Conservation (phyloP, 192 early-diverging fungal genomes). For the Backusella macrospora region DNA sequence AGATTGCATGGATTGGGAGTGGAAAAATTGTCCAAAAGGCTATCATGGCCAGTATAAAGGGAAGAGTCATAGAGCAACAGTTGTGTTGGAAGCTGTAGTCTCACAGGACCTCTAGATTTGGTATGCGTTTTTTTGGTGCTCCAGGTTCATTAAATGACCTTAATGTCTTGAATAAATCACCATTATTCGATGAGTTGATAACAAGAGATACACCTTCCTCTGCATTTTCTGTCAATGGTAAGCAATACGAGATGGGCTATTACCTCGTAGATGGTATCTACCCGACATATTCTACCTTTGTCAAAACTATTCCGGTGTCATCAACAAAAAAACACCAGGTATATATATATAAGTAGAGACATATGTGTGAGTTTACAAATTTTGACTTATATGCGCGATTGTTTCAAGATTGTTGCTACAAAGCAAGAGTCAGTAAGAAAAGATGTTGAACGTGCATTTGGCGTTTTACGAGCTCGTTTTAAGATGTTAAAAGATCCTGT, state of each 20-base stretch:
- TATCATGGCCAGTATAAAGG: constrained; percentile 22
- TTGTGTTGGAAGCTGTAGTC: constrained; percentile 31
- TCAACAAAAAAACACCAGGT: background rate
- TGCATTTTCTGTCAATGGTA: background rate
- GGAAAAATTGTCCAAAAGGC: constrained; percentile 26
- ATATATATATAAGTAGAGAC: no score
- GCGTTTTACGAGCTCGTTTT: no score
- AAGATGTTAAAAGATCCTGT: no score
- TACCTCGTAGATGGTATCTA: background rate
- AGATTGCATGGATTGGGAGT: no score
- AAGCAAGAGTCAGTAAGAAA: no score
- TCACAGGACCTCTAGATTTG: constrained; percentile 33
- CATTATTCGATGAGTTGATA: background rate
- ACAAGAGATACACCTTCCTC: background rate
- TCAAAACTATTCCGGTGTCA: background rate
- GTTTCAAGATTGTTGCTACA: no score
- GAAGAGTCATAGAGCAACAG: constrained; percentile 19
- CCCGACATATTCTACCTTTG: background rate
- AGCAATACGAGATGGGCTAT: background rate
- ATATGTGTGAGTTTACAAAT: no score
- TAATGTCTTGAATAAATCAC: constrained; percentile 21
- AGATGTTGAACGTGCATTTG: no score
- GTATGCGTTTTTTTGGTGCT: constrained; percentile 37
- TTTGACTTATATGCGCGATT: no score
- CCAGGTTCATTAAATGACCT: constrained; percentile 32